Conservation (phyloP, 2,329 filamentous ascomycete species). For the Neopestalotiopsis clavispora region DNA sequence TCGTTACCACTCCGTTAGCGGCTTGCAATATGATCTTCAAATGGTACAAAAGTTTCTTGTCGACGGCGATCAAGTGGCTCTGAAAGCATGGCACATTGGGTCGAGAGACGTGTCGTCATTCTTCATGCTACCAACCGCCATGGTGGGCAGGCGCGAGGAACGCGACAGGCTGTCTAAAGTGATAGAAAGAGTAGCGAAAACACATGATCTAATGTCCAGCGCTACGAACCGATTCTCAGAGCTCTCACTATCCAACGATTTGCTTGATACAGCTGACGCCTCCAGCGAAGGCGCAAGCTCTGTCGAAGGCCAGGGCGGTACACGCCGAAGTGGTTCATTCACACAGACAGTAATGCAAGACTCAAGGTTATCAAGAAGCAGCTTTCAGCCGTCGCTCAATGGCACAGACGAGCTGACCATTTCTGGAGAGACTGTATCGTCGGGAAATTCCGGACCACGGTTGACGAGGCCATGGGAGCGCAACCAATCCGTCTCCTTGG, state of each 20-base stretch:
- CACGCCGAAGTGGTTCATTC: slow-evolving; percentile 55
- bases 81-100: slow-evolving; percentile 77
- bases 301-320: slow-evolving; percentile 48
- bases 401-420: slow-evolving; percentile 31
- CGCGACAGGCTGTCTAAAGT: slow-evolving; percentile 72
- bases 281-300: slow-evolving; percentile 68
- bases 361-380: slow-evolving; percentile 41
- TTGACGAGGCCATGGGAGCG: slow-evolving; percentile 55
- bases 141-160: slow-evolving; percentile 81
- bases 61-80: slow-evolving; percentile 72
- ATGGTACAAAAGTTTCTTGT: slow-evolving; percentile 76
- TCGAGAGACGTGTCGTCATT: slow-evolving; percentile 91
- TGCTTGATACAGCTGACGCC: slow-evolving; percentile 52
- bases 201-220: slow-evolving; percentile 57
- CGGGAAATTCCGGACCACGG: slow-evolving; percentile 44
- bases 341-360: slow-evolving; percentile 50
- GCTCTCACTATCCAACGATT: slow-evolving; percentile 58
- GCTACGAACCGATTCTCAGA: slow-evolving; percentile 55
- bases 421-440: slow-evolving; percentile 51
- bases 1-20: slow-evolving; percentile 87
- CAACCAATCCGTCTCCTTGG: slow-evolving; percentile 55
- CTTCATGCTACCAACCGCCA: slow-evolving; percentile 81
- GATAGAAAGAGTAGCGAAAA: slow-evolving; percentile 76
- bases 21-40: slow-evolving; percentile 80
- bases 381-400: slow-evolving; percentile 44